Evolutionary conservation across 108 stramenopile species (phyloP).

Genomic region (Asterionellopsis glacialis): DNA sequence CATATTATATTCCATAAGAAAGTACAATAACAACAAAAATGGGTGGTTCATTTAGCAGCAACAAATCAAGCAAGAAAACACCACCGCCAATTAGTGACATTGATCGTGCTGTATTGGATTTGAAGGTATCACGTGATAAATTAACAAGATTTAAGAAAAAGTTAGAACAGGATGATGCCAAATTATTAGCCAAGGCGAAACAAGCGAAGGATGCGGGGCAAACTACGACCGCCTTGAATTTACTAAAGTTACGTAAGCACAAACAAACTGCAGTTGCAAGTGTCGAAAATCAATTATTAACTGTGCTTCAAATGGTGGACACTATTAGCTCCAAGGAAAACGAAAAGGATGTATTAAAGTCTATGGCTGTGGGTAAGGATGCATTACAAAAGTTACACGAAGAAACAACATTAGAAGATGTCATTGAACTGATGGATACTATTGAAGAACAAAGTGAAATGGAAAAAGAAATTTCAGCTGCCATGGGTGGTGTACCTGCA

Average conservation of each 20-base stretch:
- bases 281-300: constrained; percentile 73
- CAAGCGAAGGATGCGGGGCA: constrained; percentile 51
- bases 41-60: constrained; percentile 7
- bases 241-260: constrained; percentile 68
- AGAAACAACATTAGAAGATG: constrained; percentile 85
- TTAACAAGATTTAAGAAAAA: constrained; percentile 62
- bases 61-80: neutral
- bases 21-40: neutral
- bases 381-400: constrained; percentile 82
- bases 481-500: constrained; percentile 30
- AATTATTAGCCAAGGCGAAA: constrained; percentile 69
- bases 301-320: constrained; percentile 81
- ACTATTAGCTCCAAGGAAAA: constrained; percentile 82
- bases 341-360: constrained; percentile 64
- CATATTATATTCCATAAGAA: too few relatives aligned
- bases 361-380: constrained; percentile 78
- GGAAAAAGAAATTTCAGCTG: constrained; percentile 73
- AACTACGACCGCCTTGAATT: constrained; percentile 57
- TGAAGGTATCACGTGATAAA: constrained; percentile 87
- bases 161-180: constrained; percentile 53
- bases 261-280: constrained; percentile 67
- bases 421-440: constrained; percentile 88
- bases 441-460: constrained; percentile 79
- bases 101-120: constrained; percentile 85
- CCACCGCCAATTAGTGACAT: constrained; percentile 42